phyloP scores from a whole-genome alignment of 139 green algal species.

The Coelastrella sp. region DNA sequence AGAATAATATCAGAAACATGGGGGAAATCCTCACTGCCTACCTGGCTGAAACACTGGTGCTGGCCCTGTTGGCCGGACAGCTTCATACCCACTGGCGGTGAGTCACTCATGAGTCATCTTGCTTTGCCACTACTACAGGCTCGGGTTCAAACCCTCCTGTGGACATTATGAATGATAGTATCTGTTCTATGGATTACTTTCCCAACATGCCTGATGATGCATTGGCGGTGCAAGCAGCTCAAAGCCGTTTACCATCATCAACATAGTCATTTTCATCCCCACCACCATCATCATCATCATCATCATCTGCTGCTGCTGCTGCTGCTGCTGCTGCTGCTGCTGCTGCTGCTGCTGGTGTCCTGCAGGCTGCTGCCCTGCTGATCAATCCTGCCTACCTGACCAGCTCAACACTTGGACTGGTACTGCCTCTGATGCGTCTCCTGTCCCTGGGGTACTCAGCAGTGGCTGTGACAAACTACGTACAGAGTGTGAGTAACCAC shows the following conservation, averaged over 20 bases:
- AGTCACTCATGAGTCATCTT: background rate
- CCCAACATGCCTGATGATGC: too few relatives aligned
- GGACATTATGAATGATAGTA: background rate
- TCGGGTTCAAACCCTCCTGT: background rate
- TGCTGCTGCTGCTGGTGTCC: background rate
- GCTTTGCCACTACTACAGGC: background rate
- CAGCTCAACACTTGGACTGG: background rate
- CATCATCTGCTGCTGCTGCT: background rate
- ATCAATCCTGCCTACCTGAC: slow-evolving; percentile 9
- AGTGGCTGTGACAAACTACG: slow-evolving; percentile 31
- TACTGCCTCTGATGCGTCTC: slow-evolving; percentile 27
- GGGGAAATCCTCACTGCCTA: background rate
- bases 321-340: background rate
- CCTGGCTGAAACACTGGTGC: background rate
- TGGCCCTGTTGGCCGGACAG: background rate
- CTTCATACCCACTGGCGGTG: background rate
- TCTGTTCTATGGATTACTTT: too few relatives aligned
- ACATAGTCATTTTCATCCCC: background rate
- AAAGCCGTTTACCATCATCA: too few relatives aligned
- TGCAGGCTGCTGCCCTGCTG: slow-evolving; percentile 12
- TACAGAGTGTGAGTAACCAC: slow-evolving; percentile 39
- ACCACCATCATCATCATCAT: too few relatives aligned
- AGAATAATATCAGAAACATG: background rate
- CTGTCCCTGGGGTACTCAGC: slow-evolving; percentile 29
- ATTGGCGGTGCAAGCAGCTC: too few relatives aligned